Evolutionary conservation across 169 alveolate species (phyloP).

Genomic region (Cryptosporidium ryanae): DNA sequence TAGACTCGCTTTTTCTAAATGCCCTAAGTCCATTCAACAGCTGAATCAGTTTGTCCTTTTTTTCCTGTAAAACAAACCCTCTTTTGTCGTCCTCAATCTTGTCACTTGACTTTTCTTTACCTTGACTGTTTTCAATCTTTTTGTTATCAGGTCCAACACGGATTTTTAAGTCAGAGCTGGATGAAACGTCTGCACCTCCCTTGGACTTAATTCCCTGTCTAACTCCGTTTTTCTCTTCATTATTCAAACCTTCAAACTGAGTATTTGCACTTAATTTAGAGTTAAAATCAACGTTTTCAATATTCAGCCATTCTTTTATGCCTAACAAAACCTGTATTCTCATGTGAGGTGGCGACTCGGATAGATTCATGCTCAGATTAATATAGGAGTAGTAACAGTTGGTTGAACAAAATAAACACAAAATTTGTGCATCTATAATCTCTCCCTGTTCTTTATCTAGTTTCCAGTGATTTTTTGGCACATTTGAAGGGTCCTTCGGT

Average conservation of each 20-base stretch:
- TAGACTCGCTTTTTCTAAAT: neutral
- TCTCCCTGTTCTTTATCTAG: constrained; percentile 38
- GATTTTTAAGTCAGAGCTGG: neutral
- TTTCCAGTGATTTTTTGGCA: constrained; percentile 19
- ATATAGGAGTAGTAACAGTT: constrained; percentile 33
- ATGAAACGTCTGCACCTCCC: too few relatives aligned
- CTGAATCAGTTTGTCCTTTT: constrained; percentile 2
- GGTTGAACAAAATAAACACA: constrained; percentile 58
- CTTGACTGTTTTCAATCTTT: neutral
- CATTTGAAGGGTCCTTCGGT: neutral
- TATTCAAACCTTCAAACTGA: neutral
- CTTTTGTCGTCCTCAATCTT: neutral
- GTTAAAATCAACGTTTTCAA: neutral
- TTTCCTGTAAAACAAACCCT: neutral
- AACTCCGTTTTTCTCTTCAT: neutral
- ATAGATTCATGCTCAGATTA: neutral
- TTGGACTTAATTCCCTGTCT: too few relatives aligned
- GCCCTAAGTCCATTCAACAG: neutral
- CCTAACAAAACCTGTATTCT: constrained; percentile 17
- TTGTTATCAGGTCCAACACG: neutral
- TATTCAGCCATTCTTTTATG: constrained; percentile 35
- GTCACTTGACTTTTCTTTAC: too few relatives aligned
- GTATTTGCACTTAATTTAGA: neutral
- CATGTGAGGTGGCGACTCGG: constrained; percentile 54
- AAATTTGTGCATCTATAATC: constrained; percentile 28